Evolutionary conservation across 2,329 filamentous ascomycete genomes (phyloP).

Genomic region (Aureobasidium sp.): DNA sequence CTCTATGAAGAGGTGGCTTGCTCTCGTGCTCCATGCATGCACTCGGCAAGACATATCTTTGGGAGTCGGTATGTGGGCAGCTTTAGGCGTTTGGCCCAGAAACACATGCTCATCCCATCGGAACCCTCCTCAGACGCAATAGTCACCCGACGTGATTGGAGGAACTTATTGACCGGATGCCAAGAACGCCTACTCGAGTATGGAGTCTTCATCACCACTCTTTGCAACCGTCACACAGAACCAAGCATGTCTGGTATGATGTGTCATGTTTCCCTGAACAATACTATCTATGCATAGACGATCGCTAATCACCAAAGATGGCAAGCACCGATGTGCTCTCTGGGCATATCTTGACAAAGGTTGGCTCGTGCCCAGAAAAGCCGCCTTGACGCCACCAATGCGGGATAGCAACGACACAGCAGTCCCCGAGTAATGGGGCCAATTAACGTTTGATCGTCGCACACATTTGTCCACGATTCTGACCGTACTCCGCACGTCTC

Average conservation of each 20-base stretch:
- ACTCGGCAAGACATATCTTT: background rate
- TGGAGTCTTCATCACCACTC: background rate
- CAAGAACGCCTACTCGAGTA: background rate
- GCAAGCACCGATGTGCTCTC: background rate
- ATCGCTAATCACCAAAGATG: background rate
- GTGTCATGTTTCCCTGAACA: background rate
- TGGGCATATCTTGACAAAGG: background rate
- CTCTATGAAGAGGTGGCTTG: background rate
- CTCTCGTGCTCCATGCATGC: background rate
- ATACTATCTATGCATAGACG: background rate
- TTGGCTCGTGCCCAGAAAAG: conserved; percentile 4
- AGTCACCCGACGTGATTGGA: background rate
- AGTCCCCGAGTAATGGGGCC: background rate
- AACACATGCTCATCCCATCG: background rate
- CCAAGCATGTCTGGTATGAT: background rate
- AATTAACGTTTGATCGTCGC: conserved; percentile 8
- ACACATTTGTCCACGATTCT: background rate
- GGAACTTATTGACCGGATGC: background rate
- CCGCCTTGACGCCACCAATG: background rate
- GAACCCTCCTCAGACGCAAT: background rate
- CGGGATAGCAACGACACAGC: background rate
- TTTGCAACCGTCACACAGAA: background rate
- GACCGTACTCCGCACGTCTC: conserved; percentile 1
- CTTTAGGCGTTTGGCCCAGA: background rate
- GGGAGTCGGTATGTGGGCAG: background rate